Conservation (phyloP, 1,284 basidiomycete genomes). For the Naganishia albida region DNA sequence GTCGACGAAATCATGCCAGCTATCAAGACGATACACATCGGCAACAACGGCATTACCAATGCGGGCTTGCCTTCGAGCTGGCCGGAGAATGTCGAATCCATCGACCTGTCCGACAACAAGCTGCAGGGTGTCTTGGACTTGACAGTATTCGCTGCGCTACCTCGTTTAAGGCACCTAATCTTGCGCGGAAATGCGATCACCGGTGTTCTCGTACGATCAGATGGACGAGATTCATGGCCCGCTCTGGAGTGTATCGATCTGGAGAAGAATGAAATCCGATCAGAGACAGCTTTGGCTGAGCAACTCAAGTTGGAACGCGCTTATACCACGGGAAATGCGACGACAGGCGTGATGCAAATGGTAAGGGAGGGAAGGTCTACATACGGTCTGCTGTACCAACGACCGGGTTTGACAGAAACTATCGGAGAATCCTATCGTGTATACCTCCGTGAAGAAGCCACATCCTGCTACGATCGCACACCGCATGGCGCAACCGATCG, state of each 20-base stretch:
- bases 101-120: constrained; percentile 29
- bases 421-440: constrained; percentile 13
- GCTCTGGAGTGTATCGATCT: constrained; percentile 19
- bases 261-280: constrained; percentile 13
- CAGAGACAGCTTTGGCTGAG: not conserved
- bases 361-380: not conserved
- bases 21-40: constrained; percentile 43
- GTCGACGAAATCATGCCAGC: constrained; percentile 39
- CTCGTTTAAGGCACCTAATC: constrained; percentile 2
- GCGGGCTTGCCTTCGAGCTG: constrained; percentile 35
- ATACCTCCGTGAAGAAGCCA: not conserved
- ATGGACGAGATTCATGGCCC: not conserved
- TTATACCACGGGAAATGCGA: not conserved
- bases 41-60: constrained; percentile 42
- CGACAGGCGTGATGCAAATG: constrained; percentile 1
- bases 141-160: constrained; percentile 3
- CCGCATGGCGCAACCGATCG: not conserved
- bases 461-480: constrained; percentile 11
- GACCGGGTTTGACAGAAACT: constrained; percentile 6
- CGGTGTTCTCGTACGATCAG: not conserved
- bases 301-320: not conserved
- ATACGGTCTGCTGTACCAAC: not conserved
- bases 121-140: constrained; percentile 21
- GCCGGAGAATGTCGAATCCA: constrained; percentile 23
- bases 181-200: constrained; percentile 21